Conservation (phyloP, 108 stramenopile genomes). For the Discostella pseudostelligera region DNA sequence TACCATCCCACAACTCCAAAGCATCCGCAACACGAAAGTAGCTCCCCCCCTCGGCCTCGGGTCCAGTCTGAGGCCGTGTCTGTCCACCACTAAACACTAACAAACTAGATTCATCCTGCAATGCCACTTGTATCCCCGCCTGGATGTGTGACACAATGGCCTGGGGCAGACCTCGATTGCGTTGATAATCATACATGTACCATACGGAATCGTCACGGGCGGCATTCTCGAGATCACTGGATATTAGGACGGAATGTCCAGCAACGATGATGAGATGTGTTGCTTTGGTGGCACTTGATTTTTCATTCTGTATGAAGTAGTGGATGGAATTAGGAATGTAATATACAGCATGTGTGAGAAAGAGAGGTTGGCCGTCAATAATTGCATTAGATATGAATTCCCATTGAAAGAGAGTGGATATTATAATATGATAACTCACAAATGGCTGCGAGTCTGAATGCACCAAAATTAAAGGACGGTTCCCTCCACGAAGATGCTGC, state of each 20-base stretch:
- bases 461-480: constrained; percentile 17
- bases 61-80: constrained; percentile 87
- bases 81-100: constrained; percentile 94
- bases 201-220: constrained; percentile 82
- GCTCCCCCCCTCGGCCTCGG: constrained; percentile 77
- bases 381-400: not conserved
- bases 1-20: constrained; percentile 70
- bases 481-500: constrained; percentile 18
- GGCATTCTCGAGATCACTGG: constrained; percentile 61
- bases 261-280: constrained; percentile 83
- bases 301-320: constrained; percentile 33
- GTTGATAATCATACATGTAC: constrained; percentile 93
- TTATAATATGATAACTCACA: constrained; percentile 16
- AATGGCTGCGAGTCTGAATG: constrained; percentile 29
- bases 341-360: constrained; percentile 1
- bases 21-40: constrained; percentile 88
- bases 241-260: constrained; percentile 77
- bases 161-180: constrained; percentile 79
- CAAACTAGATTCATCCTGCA: constrained; percentile 70
- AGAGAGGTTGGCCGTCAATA: not conserved
- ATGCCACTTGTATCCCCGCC: constrained; percentile 77
- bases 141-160: constrained; percentile 89
- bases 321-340: not conserved
- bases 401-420: not conserved
- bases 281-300: constrained; percentile 46